phyloP scores from a whole-genome alignment of 1,284 basidiomycete species.

The Quambalaria eucalypti region DNA sequence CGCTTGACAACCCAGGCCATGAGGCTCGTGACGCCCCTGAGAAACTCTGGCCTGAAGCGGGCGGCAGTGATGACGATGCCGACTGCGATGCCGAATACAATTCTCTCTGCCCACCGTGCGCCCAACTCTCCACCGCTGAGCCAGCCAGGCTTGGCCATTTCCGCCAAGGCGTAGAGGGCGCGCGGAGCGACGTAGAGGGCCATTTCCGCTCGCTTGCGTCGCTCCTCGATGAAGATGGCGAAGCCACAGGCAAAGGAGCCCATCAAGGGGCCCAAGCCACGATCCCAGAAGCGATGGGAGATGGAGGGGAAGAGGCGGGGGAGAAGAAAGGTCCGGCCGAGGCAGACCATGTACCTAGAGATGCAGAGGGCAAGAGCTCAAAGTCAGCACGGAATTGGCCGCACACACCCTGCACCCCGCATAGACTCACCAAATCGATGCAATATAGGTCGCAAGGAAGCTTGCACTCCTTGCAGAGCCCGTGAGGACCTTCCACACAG shows the following conservation, averaged over 20 bases:
- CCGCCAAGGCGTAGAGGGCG: constrained; percentile 41
- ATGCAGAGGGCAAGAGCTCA: constrained; percentile 1
- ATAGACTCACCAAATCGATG: constrained; percentile 41
- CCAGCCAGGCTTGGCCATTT: constrained; percentile 29
- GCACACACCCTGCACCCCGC: too few relatives aligned
- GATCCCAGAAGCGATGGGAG: constrained; percentile 19
- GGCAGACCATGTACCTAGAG: constrained; percentile 28
- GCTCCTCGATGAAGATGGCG: constrained; percentile 47
- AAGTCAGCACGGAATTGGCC: not conserved
- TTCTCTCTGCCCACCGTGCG: constrained; percentile 26
- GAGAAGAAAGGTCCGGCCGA: constrained; percentile 19
- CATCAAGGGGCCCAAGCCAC: constrained; percentile 16
- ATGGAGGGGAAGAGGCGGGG: constrained; percentile 22
- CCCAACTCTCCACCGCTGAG: constrained; percentile 17
- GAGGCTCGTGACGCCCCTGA: constrained; percentile 26
- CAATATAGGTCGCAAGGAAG: constrained; percentile 48
- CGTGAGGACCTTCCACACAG: constrained; percentile 30
- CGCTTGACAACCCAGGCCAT: constrained; percentile 30
- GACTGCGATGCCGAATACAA: constrained; percentile 24
- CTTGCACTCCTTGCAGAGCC: constrained; percentile 44
- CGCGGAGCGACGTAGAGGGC: constrained; percentile 48
- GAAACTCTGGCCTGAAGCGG: constrained; percentile 25
- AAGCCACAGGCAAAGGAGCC: constrained; percentile 25
- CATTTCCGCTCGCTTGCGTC: constrained; percentile 47
- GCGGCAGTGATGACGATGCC: constrained; percentile 27